Conservation (phyloP, 2,329 filamentous ascomycete species). For the Botrytis fragariae region DNA sequence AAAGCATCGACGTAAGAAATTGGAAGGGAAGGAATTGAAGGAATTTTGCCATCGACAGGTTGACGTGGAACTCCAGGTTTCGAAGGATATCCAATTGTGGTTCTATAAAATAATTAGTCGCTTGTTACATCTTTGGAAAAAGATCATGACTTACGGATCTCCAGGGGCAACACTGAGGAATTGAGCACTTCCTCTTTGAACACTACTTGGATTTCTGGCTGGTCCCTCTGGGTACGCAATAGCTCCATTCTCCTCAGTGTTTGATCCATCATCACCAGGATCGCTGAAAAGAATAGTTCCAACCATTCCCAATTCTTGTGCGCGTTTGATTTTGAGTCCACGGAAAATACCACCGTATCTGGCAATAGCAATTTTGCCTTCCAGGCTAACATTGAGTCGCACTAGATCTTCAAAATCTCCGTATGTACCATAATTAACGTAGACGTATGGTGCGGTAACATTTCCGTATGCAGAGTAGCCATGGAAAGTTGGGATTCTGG, state of each 20-base stretch:
- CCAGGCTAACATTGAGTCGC: conserved; percentile 68
- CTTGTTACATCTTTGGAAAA: neutral
- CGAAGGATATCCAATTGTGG: conserved; percentile 90
- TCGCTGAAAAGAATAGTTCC: conserved; percentile 84
- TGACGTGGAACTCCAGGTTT: conserved; percentile 81
- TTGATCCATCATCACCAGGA: conserved; percentile 80
- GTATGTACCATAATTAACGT: conserved; percentile 87
- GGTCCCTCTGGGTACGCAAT: conserved; percentile 80
- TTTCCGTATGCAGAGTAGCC: conserved; percentile 92
- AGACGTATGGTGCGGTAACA: conserved; percentile 83
- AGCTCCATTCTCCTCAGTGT: conserved; percentile 79
- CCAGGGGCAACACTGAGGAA: conserved; percentile 70
- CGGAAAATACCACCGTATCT: conserved; percentile 87
- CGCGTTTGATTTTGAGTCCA: conserved; percentile 88
- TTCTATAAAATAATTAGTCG: conserved; percentile 59
- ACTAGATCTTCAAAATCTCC: conserved; percentile 80
- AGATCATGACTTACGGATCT: conserved; percentile 64
- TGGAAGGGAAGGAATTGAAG: conserved; percentile 85
- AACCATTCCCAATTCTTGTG: conserved; percentile 85
- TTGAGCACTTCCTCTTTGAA: conserved; percentile 84
- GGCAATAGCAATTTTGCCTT: conserved; percentile 82
- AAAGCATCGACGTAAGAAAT: conserved; percentile 86
- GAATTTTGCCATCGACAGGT: conserved; percentile 66
- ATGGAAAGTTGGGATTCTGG: conserved; percentile 86
- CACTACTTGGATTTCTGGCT: conserved; percentile 81